Conservation (phyloP, 2,329 filamentous ascomycete genomes). For the Botryosphaeria dothidea region DNA sequence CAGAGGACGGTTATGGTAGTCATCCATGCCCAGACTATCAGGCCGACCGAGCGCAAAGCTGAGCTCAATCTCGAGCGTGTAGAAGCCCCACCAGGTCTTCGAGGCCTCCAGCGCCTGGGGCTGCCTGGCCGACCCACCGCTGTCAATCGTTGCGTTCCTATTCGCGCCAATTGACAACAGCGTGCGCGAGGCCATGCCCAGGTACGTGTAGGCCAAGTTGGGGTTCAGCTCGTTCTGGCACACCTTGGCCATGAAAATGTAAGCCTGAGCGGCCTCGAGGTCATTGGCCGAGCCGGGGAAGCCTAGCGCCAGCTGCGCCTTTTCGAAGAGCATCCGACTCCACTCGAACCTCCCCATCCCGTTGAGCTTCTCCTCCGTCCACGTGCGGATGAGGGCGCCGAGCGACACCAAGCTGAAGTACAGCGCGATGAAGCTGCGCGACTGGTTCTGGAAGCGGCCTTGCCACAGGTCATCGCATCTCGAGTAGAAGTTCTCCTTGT, state of each 20-base stretch:
- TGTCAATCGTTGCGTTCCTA: slow-evolving; percentile 31
- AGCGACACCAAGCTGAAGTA: slow-evolving; percentile 52
- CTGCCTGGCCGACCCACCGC: neutral
- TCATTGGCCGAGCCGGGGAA: slow-evolving; percentile 47
- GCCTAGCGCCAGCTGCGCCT: slow-evolving; percentile 42
- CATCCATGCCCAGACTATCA: slow-evolving; percentile 50
- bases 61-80: slow-evolving; percentile 29
- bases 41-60: slow-evolving; percentile 52
- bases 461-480: slow-evolving; percentile 49
- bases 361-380: slow-evolving; percentile 46
- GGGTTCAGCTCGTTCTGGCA: slow-evolving; percentile 54
- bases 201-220: slow-evolving; percentile 51
- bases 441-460: slow-evolving; percentile 30
- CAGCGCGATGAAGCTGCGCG: slow-evolving; percentile 48
- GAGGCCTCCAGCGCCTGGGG: slow-evolving; percentile 12
- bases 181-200: slow-evolving; percentile 50
- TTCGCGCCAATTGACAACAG: slow-evolving; percentile 52
- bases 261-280: slow-evolving; percentile 50
- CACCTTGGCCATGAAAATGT: slow-evolving; percentile 52
- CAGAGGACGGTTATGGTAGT: slow-evolving; percentile 48
- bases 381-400: slow-evolving; percentile 47
- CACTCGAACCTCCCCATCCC: slow-evolving; percentile 48
- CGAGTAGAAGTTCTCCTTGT: slow-evolving; percentile 46
- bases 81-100: slow-evolving; percentile 26
- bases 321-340: slow-evolving; percentile 49